Base-by-base conservation (phyloP, 75 land plant genomes). In the Adiantum capillusveneris region DNA sequence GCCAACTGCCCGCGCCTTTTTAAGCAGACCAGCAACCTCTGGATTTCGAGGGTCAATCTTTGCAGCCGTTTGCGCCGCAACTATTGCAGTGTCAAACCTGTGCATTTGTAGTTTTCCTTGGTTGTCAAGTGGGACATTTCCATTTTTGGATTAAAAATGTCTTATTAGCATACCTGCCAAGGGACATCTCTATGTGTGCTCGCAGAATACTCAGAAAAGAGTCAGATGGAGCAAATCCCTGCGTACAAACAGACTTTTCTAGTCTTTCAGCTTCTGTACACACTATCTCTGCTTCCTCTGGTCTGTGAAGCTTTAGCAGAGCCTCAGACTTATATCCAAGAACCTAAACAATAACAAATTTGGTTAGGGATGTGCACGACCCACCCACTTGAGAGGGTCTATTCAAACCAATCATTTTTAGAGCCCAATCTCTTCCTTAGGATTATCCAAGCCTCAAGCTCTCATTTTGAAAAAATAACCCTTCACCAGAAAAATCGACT, bases 41-140 rank as follows among this genome's bases (percentile, higher is more conserved):
- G 6, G 11, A 60, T 77, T 84, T 11, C 53, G 60, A 18, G 77
- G 69, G 69, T 89, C 98, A 24, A 79, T 37, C 29, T 61, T 46
- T 0, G 59, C 64, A 19, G 96, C 96, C 54, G 65, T 76, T 53
- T 89, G 85, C 25, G 84, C 78, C 26, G 81, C 71, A 3, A 55
- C 53, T 44, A 84, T 77, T 44, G 98, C 98, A 64, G 57, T 77
- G 16, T 89, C 98, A 78, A 94, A 94, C 72, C 98, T 94, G 84
- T 63, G 72, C 14, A 14, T 41, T 64, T 42, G 56, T 41, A 41
- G n/a, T n/a, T n/a, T n/a, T n/a, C n/a, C n/a, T n/a, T n/a, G n/a
- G n/a, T n/a, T n/a, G n/a, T n/a, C n/a, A n/a, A n/a, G n/a, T n/a
- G n/a, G n/a, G n/a, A n/a, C n/a, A n/a, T n/a, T n/a, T n/a, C n/a